Conservation (phyloP, 2,329 filamentous ascomycete genomes). For the Trichoderma sp. region DNA sequence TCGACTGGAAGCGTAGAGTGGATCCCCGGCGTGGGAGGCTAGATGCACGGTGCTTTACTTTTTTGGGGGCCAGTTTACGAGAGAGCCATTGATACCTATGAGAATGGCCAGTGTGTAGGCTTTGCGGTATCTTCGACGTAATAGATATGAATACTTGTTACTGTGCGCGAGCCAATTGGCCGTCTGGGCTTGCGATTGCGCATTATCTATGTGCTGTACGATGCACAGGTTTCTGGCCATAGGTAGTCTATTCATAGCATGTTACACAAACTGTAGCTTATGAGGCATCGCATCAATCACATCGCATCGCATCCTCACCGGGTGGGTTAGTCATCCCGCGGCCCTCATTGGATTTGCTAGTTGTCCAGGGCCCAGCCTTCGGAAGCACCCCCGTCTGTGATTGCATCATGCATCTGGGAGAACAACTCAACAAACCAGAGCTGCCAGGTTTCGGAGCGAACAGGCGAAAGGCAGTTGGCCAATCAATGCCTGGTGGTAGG, state of each 20-base stretch:
- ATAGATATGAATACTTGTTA: background rate
- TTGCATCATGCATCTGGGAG: background rate
- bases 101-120: background rate
- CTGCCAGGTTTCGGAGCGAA: background rate
- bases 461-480: background rate
- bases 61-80: background rate
- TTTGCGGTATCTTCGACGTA: background rate
- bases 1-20: background rate
- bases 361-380: background rate
- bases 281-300: background rate
- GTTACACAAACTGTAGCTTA: background rate
- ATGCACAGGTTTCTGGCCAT: background rate
- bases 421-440: slow-evolving; percentile 2
- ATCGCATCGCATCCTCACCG: background rate
- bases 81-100: background rate
- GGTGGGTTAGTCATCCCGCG: background rate
- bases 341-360: background rate
- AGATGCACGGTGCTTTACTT: background rate
- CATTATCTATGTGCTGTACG: background rate
- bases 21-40: background rate
- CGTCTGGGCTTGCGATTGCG: background rate
- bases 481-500: background rate
- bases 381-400: background rate
- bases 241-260: background rate
- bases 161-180: background rate